These are phyloP conservation scores for Pseudocercospora macadamiae DNA, from an alignment of 2,329 filamentous ascomycete species.

Conservation along the genomic window DNA sequence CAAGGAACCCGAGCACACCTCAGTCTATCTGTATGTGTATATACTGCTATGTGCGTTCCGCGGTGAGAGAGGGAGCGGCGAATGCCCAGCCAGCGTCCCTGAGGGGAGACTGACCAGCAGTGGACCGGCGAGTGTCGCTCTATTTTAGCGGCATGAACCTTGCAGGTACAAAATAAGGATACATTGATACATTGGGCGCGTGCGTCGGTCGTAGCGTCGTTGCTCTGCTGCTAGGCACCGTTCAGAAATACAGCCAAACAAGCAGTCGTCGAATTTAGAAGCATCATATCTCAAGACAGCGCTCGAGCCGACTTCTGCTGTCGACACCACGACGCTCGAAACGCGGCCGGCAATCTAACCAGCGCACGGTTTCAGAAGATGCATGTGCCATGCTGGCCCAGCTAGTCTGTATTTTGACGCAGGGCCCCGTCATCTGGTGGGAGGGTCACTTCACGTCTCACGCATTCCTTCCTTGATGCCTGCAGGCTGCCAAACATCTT, in stretches of 20 bases:
- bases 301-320: not conserved
- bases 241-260: too few relatives aligned
- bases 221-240: too few relatives aligned
- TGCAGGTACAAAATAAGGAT: not conserved
- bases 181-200: too few relatives aligned
- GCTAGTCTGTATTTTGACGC: too few relatives aligned
- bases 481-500: not conserved
- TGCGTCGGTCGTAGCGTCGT: too few relatives aligned
- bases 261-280: too few relatives aligned
- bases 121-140: not conserved
- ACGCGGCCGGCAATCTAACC: not conserved
- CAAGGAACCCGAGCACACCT: too few relatives aligned
- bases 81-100: not conserved
- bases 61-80: too few relatives aligned
- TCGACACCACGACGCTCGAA: too few relatives aligned
- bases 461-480: slow-evolving; percentile 8
- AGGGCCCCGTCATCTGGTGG: not conserved
- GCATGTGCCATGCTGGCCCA: not conserved
- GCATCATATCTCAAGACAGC: too few relatives aligned
- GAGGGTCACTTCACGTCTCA: not conserved
- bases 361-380: not conserved
- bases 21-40: too few relatives aligned
- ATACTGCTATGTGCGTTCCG: too few relatives aligned
- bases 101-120: not conserved
- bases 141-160: not conserved